Evolutionary conservation across 768 basidiomycete species (phyloP), one percentile per base, ranked within the genome.

Genomic region (Amanita pallidorosea): DNA sequence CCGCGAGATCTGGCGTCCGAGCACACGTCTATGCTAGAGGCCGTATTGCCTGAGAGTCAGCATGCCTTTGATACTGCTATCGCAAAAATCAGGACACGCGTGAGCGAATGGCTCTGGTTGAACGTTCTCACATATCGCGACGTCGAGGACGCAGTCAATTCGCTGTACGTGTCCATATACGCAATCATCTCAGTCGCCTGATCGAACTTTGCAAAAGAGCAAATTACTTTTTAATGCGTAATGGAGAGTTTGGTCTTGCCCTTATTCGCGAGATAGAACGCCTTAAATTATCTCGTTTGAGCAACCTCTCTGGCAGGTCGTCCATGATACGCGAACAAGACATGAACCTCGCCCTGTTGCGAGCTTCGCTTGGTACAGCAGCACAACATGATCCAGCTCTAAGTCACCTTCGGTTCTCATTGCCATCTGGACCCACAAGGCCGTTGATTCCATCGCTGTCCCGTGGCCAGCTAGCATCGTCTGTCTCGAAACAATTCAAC

Each of bases 91-190:
- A 71, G 91, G 52, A 83, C 76, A 1, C 82, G 85, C 52, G 78
- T 94, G 46, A 87, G 90, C 61, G 93, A 96, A 71, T 96, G 92
- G 91, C 70, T 96, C 1, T 96, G 92, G 93, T 65, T 81, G 20
- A 90, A 93, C 59, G 84, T 95, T 34, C 70, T 96, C 47, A 94
- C 90, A 2, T 75, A 76, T 58, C 77, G 79, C 57, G 89, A 92
- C 54, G 84, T 94, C 1, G 83, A 86, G 55, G 85, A 85, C 20
- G 85, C 91, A 0, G 80, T 95, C 17, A 81, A 92, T 57, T 86
- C 88, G 11, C 62, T 94, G 91, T 92, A 65, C 62, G 88, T 67
- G 1, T 18, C 29, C 48, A 31, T 35, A 27, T 29, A 18, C 38
- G 37, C 40, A 43, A 36, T 50, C 18, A 41, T 35, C 35, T 9